Percentiles rank a stretch among this genome's conserved stretches.
Conservation (phyloP, 164 flowering plant genomes). For the Buxus sempervirens region DNA sequence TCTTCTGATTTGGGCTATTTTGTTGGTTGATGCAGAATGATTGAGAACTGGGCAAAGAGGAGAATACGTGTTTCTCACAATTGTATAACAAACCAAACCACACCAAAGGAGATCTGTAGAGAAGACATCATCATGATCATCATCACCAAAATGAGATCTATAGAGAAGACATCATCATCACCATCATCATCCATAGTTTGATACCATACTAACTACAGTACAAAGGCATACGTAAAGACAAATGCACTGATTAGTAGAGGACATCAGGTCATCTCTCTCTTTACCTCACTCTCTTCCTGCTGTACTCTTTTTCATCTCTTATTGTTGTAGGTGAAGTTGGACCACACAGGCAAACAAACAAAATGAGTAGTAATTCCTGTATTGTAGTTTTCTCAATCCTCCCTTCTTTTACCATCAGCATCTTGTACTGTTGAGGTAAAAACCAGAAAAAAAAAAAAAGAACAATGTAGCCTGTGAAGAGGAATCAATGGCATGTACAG, state of each 20-base stretch:
- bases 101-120: conserved; percentile 23
- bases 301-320: neutral
- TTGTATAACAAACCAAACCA: neutral
- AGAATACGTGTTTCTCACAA: neutral
- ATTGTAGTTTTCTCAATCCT: too few relatives aligned
- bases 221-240: conserved; percentile 34
- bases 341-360: neutral
- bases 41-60: neutral
- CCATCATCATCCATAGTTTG: too few relatives aligned
- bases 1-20: neutral
- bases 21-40: neutral
- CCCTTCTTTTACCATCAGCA: too few relatives aligned
- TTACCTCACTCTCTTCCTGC: conserved; percentile 9
- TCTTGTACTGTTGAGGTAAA: too few relatives aligned
- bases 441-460: too few relatives aligned
- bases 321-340: conserved; percentile 13
- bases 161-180: conserved; percentile 3
- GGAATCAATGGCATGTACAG: too few relatives aligned
- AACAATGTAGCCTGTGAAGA: too few relatives aligned
- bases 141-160: too few relatives aligned
- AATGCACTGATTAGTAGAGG: conserved; percentile 18
- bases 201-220: conserved; percentile 38
- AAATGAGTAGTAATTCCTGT: too few relatives aligned
- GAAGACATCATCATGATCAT: conserved; percentile 6
- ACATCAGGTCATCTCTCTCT: conserved; percentile 25